phyloP scores from a whole-genome alignment of 352 stramenopile genomes.

The Nothophytophthora sp. region DNA sequence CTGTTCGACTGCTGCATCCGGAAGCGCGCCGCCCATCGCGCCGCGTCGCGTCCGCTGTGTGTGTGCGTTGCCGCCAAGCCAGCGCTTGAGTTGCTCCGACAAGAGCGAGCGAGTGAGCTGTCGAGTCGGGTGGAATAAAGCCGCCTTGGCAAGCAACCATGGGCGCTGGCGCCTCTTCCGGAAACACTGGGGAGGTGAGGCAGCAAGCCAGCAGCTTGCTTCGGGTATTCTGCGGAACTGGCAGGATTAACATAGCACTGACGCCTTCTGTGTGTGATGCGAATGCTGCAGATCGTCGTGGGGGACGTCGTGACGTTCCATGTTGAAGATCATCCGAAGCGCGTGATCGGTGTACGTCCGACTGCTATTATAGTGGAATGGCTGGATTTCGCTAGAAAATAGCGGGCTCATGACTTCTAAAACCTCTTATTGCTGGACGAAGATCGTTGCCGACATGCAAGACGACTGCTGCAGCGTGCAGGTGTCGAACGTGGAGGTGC shows the following conservation, averaged over 20 bases:
- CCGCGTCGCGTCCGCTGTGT: no score
- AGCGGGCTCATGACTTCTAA: constrained; percentile 1
- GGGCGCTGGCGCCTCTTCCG: constrained; percentile 39
- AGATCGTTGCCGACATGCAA: constrained; percentile 56
- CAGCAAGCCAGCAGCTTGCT: not conserved
- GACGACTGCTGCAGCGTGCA: constrained; percentile 51
- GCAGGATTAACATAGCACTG: not conserved
- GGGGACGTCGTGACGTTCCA: constrained; percentile 63
- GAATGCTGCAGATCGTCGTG: constrained; percentile 58
- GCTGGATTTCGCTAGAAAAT: not conserved
- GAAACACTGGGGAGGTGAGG: constrained; percentile 29
- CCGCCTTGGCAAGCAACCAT: constrained; percentile 19
- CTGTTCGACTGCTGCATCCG: no score
- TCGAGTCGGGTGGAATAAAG: no score
- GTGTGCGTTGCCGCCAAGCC: no score
- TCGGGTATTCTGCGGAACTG: not conserved
- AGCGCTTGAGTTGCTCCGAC: no score
- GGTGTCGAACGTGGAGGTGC: constrained; percentile 50
- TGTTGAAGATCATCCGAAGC: constrained; percentile 43
- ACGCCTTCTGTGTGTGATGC: not conserved
- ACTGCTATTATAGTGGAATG: no score
- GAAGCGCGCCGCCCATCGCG: no score
- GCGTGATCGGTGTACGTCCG: constrained; percentile 58
- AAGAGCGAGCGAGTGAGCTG: no score
- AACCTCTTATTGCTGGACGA: not conserved